phyloP scores from a whole-genome alignment of 2,329 filamentous ascomycete species.

The Fusarium sacchari region DNA sequence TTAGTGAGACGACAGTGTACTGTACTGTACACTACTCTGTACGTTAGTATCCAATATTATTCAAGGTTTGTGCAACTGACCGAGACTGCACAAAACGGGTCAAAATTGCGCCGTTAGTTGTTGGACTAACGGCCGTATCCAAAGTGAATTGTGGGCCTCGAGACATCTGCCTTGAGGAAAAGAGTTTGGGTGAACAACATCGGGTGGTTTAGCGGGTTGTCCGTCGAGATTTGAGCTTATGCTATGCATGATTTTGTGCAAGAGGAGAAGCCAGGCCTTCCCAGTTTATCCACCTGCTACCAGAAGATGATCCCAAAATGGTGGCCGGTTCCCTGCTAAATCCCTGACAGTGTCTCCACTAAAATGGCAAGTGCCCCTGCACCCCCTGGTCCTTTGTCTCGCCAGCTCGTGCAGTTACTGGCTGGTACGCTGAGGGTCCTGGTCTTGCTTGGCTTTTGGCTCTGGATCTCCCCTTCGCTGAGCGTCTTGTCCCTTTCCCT shows the following conservation, averaged over 20 bases:
- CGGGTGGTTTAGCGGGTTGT: background rate
- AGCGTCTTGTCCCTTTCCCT: slow-evolving; percentile 32
- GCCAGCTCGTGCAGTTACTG: slow-evolving; percentile 24
- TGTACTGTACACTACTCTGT: no score
- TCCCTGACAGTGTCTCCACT: slow-evolving; percentile 24
- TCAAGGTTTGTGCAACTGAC: background rate
- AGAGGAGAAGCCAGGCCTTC: slow-evolving; percentile 15
- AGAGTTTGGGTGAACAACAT: background rate
- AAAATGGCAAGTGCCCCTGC: slow-evolving; percentile 13
- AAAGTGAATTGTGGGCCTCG: background rate
- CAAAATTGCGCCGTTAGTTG: background rate
- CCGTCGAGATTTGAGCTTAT: slow-evolving; percentile 1
- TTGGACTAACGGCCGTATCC: background rate
- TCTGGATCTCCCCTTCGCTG: slow-evolving; percentile 23
- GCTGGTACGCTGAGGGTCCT: slow-evolving; percentile 12
- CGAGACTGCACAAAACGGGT: background rate
- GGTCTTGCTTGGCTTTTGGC: slow-evolving; percentile 13
- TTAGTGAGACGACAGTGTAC: slow-evolving; percentile 6
- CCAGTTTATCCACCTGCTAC: slow-evolving; percentile 16
- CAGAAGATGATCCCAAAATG: slow-evolving; percentile 28
- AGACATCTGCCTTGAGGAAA: background rate
- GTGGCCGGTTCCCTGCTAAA: slow-evolving; percentile 24
- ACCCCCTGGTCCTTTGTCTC: slow-evolving; percentile 28
- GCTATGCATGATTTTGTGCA: slow-evolving; percentile 31
- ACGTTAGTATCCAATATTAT: no score